Conservation (phyloP, 495 filamentous ascomycete genomes). For the Penicillium salamii region DNA sequence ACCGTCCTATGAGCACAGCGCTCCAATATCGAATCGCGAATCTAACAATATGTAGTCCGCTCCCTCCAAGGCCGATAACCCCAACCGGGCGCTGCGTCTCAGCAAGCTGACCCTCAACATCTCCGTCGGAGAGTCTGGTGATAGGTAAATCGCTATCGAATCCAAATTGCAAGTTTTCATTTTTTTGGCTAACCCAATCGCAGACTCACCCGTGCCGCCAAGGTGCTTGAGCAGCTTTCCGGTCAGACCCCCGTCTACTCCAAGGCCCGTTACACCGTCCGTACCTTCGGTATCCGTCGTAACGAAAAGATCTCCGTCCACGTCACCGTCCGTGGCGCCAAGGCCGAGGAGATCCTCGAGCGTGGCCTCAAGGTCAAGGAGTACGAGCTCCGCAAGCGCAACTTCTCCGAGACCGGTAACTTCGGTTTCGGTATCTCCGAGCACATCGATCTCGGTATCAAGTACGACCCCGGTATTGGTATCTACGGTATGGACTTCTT, state of each 20-base stretch:
- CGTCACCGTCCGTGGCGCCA: conserved; percentile 98
- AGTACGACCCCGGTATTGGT: conserved; percentile 99
- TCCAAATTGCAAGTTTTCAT: neutral
- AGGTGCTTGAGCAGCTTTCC: conserved; percentile 98
- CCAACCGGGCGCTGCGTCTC: conserved; percentile 99
- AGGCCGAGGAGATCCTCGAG: conserved; percentile 99
- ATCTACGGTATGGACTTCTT: conserved; percentile 99
- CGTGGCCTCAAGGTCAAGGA: conserved; percentile 99
- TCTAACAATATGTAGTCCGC: conserved; percentile 49
- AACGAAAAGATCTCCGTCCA: conserved; percentile 99
- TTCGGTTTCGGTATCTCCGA: conserved; percentile 99
- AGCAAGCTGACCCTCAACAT: conserved; percentile 99
- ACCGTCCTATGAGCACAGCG: neutral
- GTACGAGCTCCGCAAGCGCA: conserved; percentile 97
- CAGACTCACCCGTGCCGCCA: conserved; percentile 95
- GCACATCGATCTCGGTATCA: conserved; percentile 99
- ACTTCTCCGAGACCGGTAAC: conserved; percentile 99
- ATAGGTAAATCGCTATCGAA: conserved; percentile 43
- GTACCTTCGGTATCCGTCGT: conserved; percentile 99
- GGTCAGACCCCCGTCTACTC: conserved; percentile 99
- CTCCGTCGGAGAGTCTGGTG: conserved; percentile 99
- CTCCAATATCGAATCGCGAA: conserved; percentile 3
- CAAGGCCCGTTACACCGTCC: conserved; percentile 99
- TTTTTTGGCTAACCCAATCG: neutral
- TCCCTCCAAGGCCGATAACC: conserved; percentile 84